Evolutionary conservation across 305 asterid genomes (phyloP).

Genomic region (Fraxinus platypoda): DNA sequence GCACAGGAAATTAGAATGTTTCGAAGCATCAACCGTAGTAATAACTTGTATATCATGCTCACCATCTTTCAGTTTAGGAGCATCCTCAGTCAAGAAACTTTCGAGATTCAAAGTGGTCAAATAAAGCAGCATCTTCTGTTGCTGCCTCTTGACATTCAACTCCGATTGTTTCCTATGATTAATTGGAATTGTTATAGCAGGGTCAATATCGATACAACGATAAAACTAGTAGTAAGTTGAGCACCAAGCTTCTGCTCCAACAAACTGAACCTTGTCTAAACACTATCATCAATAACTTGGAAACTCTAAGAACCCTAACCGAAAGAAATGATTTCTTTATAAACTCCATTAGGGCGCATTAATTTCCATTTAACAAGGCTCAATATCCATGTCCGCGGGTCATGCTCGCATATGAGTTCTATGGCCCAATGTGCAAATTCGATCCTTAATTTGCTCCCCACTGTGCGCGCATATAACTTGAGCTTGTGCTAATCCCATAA

Average conservation of each 20-base stretch:
- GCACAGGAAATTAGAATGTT: not conserved
- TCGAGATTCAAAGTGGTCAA: not conserved
- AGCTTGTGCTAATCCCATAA: not conserved
- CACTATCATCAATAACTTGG: not conserved
- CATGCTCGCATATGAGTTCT: not conserved
- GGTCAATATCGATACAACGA: not conserved
- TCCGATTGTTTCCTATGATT: not conserved
- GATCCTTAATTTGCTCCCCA: not conserved
- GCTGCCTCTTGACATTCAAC: not conserved
- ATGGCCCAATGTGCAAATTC: not conserved
- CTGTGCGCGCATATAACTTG: not conserved
- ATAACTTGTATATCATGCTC: not conserved
- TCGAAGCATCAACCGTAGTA: not conserved
- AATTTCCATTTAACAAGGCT: not conserved
- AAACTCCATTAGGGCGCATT: not conserved
- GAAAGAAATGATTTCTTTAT: not conserved
- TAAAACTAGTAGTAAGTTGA: not conserved
- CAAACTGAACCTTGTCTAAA: not conserved
- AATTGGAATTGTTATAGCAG: not conserved
- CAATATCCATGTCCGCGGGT: not conserved
- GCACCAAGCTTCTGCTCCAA: not conserved
- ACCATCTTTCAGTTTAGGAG: not conserved
- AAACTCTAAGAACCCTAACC: not conserved
- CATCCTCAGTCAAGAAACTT: not conserved
- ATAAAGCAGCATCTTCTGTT: not conserved